Evolutionary conservation across 2,329 filamentous ascomycete species (phyloP).

Genomic region (Rhytidhysteron rufulum): DNA sequence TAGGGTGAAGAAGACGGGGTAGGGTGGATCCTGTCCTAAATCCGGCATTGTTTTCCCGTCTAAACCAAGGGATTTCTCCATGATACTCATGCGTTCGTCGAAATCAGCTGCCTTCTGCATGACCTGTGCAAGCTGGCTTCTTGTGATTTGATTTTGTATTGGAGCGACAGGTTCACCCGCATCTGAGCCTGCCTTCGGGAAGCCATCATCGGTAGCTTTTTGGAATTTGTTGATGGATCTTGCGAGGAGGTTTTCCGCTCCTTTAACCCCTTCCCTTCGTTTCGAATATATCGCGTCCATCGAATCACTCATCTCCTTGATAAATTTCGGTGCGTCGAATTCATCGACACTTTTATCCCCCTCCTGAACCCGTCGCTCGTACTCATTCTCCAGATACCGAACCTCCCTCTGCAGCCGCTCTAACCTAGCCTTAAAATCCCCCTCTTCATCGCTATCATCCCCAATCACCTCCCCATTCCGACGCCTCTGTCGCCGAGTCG

Average conservation of each 20-base stretch:
- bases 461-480: slow-evolving; percentile 60
- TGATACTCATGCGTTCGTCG: slow-evolving; percentile 70
- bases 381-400: slow-evolving; percentile 59
- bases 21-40: slow-evolving; percentile 45
- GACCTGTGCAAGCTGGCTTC: slow-evolving; percentile 50
- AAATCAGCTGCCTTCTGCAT: slow-evolving; percentile 83
- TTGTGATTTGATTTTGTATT: not conserved
- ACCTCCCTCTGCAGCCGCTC: slow-evolving; percentile 80
- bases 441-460: slow-evolving; percentile 74
- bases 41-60: slow-evolving; percentile 65
- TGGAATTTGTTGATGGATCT: slow-evolving; percentile 33
- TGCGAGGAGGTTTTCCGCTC: slow-evolving; percentile 33
- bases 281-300: slow-evolving; percentile 61
- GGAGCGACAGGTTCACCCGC: not conserved
- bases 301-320: slow-evolving; percentile 67
- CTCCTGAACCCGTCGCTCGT: slow-evolving; percentile 48
- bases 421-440: slow-evolving; percentile 72
- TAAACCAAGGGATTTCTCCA: slow-evolving; percentile 80
- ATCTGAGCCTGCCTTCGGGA: slow-evolving; percentile 1
- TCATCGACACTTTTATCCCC: slow-evolving; percentile 37
- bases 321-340: slow-evolving; percentile 49
- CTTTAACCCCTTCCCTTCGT: slow-evolving; percentile 30
- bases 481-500: slow-evolving; percentile 63
- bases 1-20: slow-evolving; percentile 76
- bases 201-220: slow-evolving; percentile 28